These are phyloP conservation scores for Oxytropis ochrocephala DNA, from an alignment of 306 rosid genomes.

Conservation along the genomic window DNA sequence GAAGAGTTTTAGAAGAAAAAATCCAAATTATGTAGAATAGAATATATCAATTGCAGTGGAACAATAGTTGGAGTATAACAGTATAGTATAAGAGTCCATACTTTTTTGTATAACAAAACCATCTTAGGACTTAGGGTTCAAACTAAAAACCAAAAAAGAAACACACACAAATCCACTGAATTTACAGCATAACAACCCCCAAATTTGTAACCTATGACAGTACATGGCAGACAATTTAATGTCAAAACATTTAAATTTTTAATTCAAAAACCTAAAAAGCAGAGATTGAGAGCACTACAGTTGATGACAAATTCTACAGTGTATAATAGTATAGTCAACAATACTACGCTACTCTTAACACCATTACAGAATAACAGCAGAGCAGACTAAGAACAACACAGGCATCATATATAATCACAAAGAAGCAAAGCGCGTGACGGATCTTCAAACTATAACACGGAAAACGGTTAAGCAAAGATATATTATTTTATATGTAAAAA, in stretches of 20 bases:
- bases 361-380: not conserved
- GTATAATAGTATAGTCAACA: too few species aligned
- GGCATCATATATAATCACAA: too few species aligned
- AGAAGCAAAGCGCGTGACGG: too few species aligned
- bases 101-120: not conserved
- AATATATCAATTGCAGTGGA: not conserved
- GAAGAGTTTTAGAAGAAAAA: too few species aligned
- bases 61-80: not conserved
- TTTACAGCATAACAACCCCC: constrained; percentile 22
- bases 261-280: not conserved
- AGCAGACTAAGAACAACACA: not conserved
- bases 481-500: not conserved
- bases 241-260: not conserved
- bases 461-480: not conserved
- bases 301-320: too few species aligned
- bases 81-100: not conserved
- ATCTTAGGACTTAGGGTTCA: constrained; percentile 21
- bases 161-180: too few species aligned
- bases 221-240: constrained; percentile 11
- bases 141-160: constrained; percentile 4
- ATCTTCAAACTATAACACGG: too few species aligned
- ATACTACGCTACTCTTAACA: too few species aligned
- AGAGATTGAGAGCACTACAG: not conserved
- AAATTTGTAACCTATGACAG: not conserved
- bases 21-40: not conserved